Evolutionary conservation across 1,139 yeast genomes (phyloP), one percentile per base, ranked within the genome.

Genomic region (Diutina ranongensis): DNA sequence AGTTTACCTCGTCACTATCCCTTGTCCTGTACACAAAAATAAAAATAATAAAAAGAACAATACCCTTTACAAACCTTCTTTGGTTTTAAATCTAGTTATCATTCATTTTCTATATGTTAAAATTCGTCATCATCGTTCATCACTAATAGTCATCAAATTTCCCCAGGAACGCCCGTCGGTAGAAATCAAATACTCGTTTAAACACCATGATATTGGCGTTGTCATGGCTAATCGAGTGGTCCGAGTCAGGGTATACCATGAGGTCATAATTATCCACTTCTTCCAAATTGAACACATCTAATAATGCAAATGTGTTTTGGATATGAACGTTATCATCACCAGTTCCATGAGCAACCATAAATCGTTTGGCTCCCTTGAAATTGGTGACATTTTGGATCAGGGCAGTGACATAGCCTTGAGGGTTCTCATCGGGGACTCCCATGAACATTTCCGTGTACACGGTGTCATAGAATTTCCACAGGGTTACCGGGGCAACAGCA

Each of bases 281-380:
- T 10, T 65, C 72, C 46, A 79, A 55, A 55, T 83, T 76, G 50
- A 83, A 68, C 50, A 71, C 67, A 57, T 83, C 92, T 46, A 83
- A 57, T 20, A 83, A 64, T 57, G 77, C 78, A 51, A 81, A 69
- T 20, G 83, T 67, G 60, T 83, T 80, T 57, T 83, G 94, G 57
- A 82, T 74, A 60, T 83, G 94, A 36, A 83, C 94, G 51, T 83
- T 83, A 58, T 83, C 94, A 60, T 83, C 94, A 18, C 89, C 92
- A 1, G 85, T 75, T 9, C 94, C 94, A 59, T 83, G 94, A 70
- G 83, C 80, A 45, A 83, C 59, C 49, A 83, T 65, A 55, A 83
- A 83, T 54, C 86, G 68, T 46, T 66, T 69, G n/a, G 71, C 76
- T 53, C 69, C 58, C 55, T 65, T 54, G 60, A 80, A 67, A 57